Base-by-base conservation (phyloP, 2,329 filamentous ascomycete species). In the Aspergillus ustus region DNA sequence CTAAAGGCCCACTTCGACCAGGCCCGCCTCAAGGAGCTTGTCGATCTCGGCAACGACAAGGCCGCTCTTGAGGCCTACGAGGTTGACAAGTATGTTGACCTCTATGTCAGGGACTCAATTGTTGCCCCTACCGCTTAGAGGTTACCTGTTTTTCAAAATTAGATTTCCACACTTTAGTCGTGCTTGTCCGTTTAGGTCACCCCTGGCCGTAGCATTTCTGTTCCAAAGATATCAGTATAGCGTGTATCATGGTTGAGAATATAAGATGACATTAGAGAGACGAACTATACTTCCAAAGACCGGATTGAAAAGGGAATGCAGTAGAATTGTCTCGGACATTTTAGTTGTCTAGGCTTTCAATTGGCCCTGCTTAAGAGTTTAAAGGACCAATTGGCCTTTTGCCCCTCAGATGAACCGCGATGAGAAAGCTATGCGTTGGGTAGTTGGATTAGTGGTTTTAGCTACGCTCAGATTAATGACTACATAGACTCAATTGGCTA, bases 31-130 rank as follows among this genome's bases (percentile, higher is more conserved):
- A 86, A 94, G 81, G 84, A 95, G 82, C 85, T 99, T 58, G 85
- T 97, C 55, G 85, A 92, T 68, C 82, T 98, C 56, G 91, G 91
- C 70, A 87, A 89, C 78, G 87, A 97, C 77, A 81, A 84, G 62
- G 86, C 89, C 79, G 88, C 85, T 79, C 82, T 98, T 59, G 92
- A 97, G 82, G 81, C 84, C 71, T 91, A 91, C 83, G 85, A 92
- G 58, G 89, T 98, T 37, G 94, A 99, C 79, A 87, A 95, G 82
- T 98, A 97, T 75, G 91, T 99, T 68, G 93, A 98, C 77, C 78
- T 96, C 77, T 97, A 89, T 73, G 84, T 88, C 57, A 89, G 85
- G 78, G 78, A 82, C 51, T 77, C 78, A 70, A 75, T 80, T 66
- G 70, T 79, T 57, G 65, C 50, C 28, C 57, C 68, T 25, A 59